Evolutionary conservation across 345 rosid species (phyloP).

Genomic region (Populus nigra): DNA sequence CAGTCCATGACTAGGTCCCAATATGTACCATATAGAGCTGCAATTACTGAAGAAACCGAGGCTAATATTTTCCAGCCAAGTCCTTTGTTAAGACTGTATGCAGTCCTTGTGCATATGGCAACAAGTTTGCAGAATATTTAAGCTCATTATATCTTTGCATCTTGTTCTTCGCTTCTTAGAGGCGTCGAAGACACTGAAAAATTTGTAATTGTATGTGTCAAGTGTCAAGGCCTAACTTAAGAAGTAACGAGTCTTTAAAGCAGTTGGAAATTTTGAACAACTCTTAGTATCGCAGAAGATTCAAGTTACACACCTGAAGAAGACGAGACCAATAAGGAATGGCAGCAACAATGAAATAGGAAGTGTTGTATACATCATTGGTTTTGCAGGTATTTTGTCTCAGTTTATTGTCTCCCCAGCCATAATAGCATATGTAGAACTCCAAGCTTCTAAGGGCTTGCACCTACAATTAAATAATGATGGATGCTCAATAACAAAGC

Average conservation of each 20-base stretch:
- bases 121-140: conserved; percentile 1
- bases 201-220: not conserved
- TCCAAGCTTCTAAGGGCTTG: conserved; percentile 63
- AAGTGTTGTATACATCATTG: conserved; percentile 27
- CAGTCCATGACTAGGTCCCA: conserved; percentile 16
- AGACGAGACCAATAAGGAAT: conserved; percentile 51
- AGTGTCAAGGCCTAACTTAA: not conserved
- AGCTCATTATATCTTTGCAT: conserved; percentile 4
- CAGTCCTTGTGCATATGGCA: conserved; percentile 9
- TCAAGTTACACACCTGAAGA: conserved; percentile 37
- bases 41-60: not conserved
- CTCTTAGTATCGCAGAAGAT: not conserved
- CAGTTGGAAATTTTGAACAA: not conserved
- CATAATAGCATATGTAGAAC: conserved; percentile 59
- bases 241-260: not conserved
- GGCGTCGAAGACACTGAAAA: conserved; percentile 44
- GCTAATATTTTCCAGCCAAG: not conserved
- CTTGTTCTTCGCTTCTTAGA: conserved; percentile 38
- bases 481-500: not conserved
- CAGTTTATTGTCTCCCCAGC: conserved; percentile 49
- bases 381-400: conserved; percentile 38
- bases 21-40: not conserved
- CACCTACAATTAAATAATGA: conserved; percentile 28
- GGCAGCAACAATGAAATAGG: conserved; percentile 44
- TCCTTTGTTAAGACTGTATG: conserved; percentile 1